phyloP scores from a whole-genome alignment of 768 basidiomycete genomes.

The Amanita rimosa region DNA sequence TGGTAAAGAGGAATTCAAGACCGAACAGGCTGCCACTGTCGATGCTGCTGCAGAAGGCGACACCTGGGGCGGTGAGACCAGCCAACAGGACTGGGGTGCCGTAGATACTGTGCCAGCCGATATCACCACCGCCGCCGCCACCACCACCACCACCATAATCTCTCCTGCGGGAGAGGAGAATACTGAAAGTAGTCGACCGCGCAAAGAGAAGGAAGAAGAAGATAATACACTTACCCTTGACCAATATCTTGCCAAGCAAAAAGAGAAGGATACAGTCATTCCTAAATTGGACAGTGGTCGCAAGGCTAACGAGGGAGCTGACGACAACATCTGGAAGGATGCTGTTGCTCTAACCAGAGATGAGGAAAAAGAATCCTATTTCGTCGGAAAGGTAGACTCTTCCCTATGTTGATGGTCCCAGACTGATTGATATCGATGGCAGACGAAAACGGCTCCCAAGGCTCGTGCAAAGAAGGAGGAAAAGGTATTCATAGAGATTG shows the following conservation, averaged over 20 bases:
- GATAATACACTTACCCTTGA: slow-evolving; percentile 92
- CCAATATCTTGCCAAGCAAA: slow-evolving; percentile 80
- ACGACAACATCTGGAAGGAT: slow-evolving; percentile 61
- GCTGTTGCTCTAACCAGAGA: slow-evolving; percentile 53
- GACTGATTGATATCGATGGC: slow-evolving; percentile 5
- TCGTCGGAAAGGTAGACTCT: slow-evolving; percentile 73
- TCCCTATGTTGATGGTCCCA: background rate
- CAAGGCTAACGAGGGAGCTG: slow-evolving; percentile 74
- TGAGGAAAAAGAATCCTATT: slow-evolving; percentile 72
- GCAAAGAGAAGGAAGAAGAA: slow-evolving; percentile 63
- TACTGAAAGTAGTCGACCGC: slow-evolving; percentile 24
- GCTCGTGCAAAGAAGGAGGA: slow-evolving; percentile 72
- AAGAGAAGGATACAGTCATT: slow-evolving; percentile 46
- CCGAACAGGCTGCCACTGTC: slow-evolving; percentile 60
- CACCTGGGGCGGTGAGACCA: slow-evolving; percentile 38
- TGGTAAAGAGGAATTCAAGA: slow-evolving; percentile 71
- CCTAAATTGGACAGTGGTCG: slow-evolving; percentile 73
- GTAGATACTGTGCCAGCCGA: background rate
- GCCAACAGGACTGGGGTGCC: no score
- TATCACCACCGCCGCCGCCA: slow-evolving; percentile 10
- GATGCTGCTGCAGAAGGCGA: slow-evolving; percentile 54
- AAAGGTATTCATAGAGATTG: slow-evolving; percentile 88
- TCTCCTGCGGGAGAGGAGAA: slow-evolving; percentile 29
- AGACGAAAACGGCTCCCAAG: slow-evolving; percentile 63
- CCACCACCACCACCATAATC: slow-evolving; percentile 11